Conservation (phyloP, 805 yeast genomes). For the Candida nanaspora region DNA sequence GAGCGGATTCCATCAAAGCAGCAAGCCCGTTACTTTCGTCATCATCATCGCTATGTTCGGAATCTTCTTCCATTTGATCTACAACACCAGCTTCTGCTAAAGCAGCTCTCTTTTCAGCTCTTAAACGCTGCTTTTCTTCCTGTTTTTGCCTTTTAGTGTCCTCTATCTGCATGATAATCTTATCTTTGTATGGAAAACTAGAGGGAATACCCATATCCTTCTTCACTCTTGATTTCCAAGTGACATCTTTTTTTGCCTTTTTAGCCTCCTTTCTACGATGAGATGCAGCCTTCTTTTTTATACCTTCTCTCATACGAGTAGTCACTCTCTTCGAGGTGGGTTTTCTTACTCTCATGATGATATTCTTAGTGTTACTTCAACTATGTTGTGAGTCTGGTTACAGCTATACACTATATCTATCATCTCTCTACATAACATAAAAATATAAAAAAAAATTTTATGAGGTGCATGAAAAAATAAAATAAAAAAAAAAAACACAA, state of each 20-base stretch:
- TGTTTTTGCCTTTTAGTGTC: constrained; percentile 46
- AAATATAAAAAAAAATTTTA: constrained; percentile 2
- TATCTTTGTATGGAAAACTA: constrained; percentile 89
- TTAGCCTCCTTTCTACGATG: constrained; percentile 82
- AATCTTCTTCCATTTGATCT: constrained; percentile 24
- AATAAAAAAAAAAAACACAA: background rate
- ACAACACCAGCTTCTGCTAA: constrained; percentile 26
- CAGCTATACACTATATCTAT: no score
- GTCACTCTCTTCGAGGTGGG: constrained; percentile 82
- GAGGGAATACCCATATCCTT: constrained; percentile 96
- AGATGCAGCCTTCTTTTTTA: constrained; percentile 91
- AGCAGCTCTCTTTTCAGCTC: constrained; percentile 43
- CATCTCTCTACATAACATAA: background rate
- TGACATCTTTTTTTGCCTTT: constrained; percentile 76
- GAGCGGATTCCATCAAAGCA: constrained; percentile 87
- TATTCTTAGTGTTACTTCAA: no score
- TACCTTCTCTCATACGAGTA: constrained; percentile 94
- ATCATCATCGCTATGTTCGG: constrained; percentile 34
- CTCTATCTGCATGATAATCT: constrained; percentile 68
- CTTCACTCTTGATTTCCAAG: constrained; percentile 81
- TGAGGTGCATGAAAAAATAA: constrained; percentile 1
- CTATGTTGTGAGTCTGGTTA: no score
- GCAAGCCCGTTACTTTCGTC: constrained; percentile 47
- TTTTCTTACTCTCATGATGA: constrained; percentile 34
- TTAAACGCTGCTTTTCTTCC: constrained; percentile 46